phyloP scores from a whole-genome alignment of 2,329 filamentous ascomycete genomes.

The Ophiocordyceps robertsii region DNA sequence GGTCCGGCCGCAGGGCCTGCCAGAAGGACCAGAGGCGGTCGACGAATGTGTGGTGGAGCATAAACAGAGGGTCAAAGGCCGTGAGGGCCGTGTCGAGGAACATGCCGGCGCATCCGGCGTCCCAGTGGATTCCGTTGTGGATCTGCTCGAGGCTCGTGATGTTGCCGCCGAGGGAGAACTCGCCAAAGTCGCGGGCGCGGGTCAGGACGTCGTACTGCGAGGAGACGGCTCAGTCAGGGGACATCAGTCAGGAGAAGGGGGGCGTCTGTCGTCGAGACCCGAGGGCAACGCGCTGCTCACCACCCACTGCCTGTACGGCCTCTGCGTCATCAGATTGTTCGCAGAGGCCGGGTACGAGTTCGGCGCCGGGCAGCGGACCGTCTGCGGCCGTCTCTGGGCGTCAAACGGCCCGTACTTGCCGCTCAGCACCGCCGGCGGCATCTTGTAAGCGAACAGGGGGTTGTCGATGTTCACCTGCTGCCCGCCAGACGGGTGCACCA shows the following conservation, averaged over 20 bases:
- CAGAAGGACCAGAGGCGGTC: constrained; percentile 50
- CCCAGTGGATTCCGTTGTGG: constrained; percentile 28
- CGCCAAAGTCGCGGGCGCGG: constrained; percentile 18
- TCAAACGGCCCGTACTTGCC: constrained; percentile 23
- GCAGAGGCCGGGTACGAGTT: constrained; percentile 25
- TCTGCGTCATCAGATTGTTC: constrained; percentile 17
- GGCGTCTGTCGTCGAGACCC: background rate
- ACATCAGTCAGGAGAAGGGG: too few species aligned
- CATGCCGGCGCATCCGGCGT: constrained; percentile 23
- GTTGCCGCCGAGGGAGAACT: constrained; percentile 19
- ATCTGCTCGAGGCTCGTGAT: constrained; percentile 28
- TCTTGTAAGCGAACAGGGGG: constrained; percentile 37
- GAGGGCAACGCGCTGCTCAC: constrained; percentile 14
- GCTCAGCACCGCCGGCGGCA: constrained; percentile 25
- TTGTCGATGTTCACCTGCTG: constrained; percentile 27
- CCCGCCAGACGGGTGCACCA: constrained; percentile 24
- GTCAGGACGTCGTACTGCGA: constrained; percentile 26
- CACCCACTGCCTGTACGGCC: constrained; percentile 24
- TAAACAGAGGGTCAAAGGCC: constrained; percentile 32
- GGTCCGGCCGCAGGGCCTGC: constrained; percentile 26
- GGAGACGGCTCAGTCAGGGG: too few species aligned
- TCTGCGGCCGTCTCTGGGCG: constrained; percentile 16
- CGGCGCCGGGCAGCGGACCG: constrained; percentile 23
- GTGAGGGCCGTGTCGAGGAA: constrained; percentile 25
- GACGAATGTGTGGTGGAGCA: constrained; percentile 43